Evolutionary conservation across 1,284 basidiomycete genomes (phyloP), one percentile per base, ranked within the genome.

Genomic region (Xerocomus minutiporus): DNA sequence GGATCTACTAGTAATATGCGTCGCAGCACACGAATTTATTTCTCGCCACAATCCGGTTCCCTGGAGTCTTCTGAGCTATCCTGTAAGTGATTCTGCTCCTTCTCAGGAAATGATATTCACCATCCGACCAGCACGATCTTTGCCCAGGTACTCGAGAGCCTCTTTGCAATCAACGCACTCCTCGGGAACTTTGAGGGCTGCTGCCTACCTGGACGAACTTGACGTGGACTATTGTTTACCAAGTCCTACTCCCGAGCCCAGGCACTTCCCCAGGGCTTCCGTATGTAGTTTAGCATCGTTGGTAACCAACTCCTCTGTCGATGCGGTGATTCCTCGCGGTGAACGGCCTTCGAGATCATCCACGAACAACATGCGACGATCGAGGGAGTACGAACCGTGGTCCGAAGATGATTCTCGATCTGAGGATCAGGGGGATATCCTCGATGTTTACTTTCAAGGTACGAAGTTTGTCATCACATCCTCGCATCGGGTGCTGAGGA

Each of bases 211-310:
- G 29, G 73, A 76, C 8, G 69, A 68, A 39, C 64, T 68, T 11
- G 76, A 67, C 17, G 68, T 81, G 4, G 64, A 73, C 32, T 58
- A 81, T n/a, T 64, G 63, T 20, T 60, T 81, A 23, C 71, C 76
- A 8, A 58, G 62, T 46, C 64, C 69, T 8, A 65, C 67, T 36
- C 61, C 68, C 8, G 70, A 71, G 41, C 60, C 68, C 50, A 59
- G 61, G n/a, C 62, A 58, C 54, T 62, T 49, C 5, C 58, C 66
- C 29, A 64, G 80, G 34, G 72, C 73, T 42, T 84, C 83, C 5
- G 73, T 81, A 50, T 74, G 72, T 43, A 86, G 82, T 54, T 72
- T 87, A 56, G 77, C 78, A 45, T 84, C 84, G 2, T 66, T 83
- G 57, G 70, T 80, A 69, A 81, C 82, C 0, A 75, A 78, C 41